phyloP scores from a whole-genome alignment of 2,329 filamentous ascomycete genomes.

The Penicillium nordicum region DNA sequence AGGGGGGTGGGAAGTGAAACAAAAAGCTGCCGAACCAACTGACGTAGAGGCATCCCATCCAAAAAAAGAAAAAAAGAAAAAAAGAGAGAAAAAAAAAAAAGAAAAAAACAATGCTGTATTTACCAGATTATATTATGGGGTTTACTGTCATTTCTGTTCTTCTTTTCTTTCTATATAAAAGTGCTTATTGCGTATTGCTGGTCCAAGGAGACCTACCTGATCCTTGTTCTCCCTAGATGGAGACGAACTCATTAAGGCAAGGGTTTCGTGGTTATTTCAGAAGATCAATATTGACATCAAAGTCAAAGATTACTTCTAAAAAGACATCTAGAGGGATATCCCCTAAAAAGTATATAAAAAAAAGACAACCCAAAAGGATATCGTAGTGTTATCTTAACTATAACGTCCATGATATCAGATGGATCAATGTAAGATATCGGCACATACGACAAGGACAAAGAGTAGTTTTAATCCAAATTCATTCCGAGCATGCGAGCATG shows the following conservation, averaged over 20 bases:
- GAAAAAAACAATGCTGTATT: constrained; percentile 7
- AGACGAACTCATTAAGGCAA: neutral
- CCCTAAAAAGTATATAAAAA: neutral
- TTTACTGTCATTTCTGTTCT: neutral
- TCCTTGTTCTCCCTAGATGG: constrained; percentile 1
- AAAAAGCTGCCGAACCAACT: constrained; percentile 19
- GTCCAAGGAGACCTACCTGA: neutral
- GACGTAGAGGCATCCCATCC: constrained; percentile 24
- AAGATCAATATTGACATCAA: neutral
- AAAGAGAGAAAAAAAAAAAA: no score
- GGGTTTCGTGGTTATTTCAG: neutral
- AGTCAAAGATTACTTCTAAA: neutral
- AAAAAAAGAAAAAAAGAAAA: constrained; percentile 1
- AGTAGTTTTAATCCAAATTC: constrained; percentile 7
- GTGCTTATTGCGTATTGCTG: neutral
- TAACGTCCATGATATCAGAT: neutral
- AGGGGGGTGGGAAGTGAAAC: constrained; percentile 18
- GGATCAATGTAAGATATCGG: neutral
- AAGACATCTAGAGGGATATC: neutral
- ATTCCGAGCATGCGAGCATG: constrained; percentile 12
- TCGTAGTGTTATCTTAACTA: neutral
- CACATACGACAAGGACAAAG: neutral
- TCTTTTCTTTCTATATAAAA: neutral
- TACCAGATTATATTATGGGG: neutral
- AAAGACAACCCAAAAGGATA: neutral